phyloP scores from a whole-genome alignment of 495 filamentous ascomycete genomes.

The Aspergillus sclerotioniger region DNA sequence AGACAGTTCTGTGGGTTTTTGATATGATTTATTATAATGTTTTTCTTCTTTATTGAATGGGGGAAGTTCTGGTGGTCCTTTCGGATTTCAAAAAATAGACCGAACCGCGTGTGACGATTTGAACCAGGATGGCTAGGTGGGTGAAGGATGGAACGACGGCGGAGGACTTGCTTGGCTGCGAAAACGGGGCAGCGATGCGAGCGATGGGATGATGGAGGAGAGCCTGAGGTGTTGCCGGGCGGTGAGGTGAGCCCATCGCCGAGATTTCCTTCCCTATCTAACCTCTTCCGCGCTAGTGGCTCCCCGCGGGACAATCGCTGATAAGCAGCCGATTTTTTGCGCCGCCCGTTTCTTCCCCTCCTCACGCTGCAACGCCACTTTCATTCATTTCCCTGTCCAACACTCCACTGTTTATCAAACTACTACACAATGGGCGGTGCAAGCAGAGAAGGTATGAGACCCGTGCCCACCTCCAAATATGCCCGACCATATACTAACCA shows the following conservation, averaged over 20 bases:
- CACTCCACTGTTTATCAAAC: constrained; percentile 7
- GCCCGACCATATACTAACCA: constrained; percentile 1
- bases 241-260: constrained; percentile 11
- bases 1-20: neutral
- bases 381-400: constrained; percentile 5
- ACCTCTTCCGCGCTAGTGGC: constrained; percentile 16
- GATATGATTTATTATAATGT: too few species aligned
- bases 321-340: constrained; percentile 18
- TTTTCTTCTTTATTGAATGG: too few species aligned
- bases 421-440: constrained; percentile 59
- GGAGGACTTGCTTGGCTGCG: neutral
- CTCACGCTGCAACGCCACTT: constrained; percentile 23
- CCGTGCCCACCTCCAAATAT: neutral
- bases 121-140: neutral
- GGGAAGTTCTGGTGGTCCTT: neutral
- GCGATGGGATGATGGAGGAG: neutral
- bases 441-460: constrained; percentile 59
- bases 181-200: neutral
- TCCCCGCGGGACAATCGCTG: constrained; percentile 17
- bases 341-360: constrained; percentile 17
- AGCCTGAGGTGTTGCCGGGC: constrained; percentile 6
- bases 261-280: constrained; percentile 22
- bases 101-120: neutral
- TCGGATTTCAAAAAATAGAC: neutral
- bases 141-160: neutral